phyloP scores from a whole-genome alignment of 306 rosid species.

The Delonix regia region DNA sequence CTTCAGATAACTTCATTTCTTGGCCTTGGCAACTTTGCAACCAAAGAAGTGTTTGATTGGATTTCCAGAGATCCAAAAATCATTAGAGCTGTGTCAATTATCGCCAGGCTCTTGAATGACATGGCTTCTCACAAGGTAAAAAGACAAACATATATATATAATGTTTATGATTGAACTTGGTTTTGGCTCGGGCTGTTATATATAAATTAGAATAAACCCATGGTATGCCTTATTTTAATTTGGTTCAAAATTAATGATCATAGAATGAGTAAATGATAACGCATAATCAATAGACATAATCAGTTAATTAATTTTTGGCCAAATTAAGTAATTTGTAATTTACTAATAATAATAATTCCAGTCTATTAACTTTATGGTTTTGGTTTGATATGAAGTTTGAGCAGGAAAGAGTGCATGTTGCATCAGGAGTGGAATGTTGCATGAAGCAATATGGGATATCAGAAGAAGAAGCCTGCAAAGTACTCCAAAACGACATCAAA shows the following conservation, averaged over 20 bases:
- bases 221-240: too few relatives aligned
- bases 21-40: conserved; percentile 31
- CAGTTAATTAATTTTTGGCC: too few relatives aligned
- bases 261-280: too few relatives aligned
- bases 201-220: too few relatives aligned
- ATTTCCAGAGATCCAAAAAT: conserved; percentile 29
- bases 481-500: neutral
- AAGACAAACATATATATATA: too few relatives aligned
- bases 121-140: conserved; percentile 44
- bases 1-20: conserved; percentile 4
- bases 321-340: too few relatives aligned
- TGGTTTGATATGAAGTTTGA: conserved; percentile 30
- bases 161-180: too few relatives aligned
- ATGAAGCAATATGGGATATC: conserved; percentile 33
- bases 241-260: too few relatives aligned
- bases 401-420: conserved; percentile 44
- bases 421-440: conserved; percentile 48
- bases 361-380: neutral
- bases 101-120: conserved; percentile 38
- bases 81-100: conserved; percentile 1
- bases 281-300: too few relatives aligned
- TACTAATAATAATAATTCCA: too few relatives aligned
- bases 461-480: conserved; percentile 9
- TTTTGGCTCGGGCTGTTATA: too few relatives aligned
- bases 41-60: conserved; percentile 46